Percentiles rank a stretch among this genome's conserved stretches.
Conservation (phyloP, 2,329 filamentous ascomycete species). For the Botrytis aclada region DNA sequence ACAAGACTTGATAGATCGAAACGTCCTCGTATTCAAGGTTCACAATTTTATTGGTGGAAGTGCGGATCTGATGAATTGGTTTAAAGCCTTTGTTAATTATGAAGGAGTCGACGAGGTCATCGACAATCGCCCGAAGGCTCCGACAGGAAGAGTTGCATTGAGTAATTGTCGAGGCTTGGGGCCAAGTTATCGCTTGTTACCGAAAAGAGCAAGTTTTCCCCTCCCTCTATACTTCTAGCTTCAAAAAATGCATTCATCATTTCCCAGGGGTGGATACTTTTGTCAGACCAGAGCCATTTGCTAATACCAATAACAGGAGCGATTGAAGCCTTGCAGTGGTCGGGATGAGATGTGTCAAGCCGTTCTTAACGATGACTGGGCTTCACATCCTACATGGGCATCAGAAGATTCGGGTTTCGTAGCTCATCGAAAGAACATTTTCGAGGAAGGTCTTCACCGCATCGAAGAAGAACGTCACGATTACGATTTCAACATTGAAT, state of each 20-base stretch:
- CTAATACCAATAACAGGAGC: conserved; percentile 52
- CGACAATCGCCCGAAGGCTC: conserved; percentile 72
- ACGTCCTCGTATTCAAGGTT: conserved; percentile 78
- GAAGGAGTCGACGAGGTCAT: conserved; percentile 74
- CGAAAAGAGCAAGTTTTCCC: conserved; percentile 62
- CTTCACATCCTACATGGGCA: conserved; percentile 97
- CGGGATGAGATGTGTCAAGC: conserved; percentile 91
- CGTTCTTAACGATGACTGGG: conserved; percentile 97
- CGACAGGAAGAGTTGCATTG: conserved; percentile 79
- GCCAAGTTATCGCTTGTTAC: conserved; percentile 89
- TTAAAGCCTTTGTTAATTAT: conserved; percentile 78
- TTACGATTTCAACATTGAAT: conserved; percentile 98
- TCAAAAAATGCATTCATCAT: background rate
- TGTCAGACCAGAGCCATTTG: background rate
- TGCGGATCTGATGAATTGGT: conserved; percentile 82
- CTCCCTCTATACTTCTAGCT: background rate
- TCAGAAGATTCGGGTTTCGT: conserved; percentile 98
- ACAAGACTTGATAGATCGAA: conserved; percentile 85
- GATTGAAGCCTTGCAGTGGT: conserved; percentile 87
- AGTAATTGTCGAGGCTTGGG: conserved; percentile 95
- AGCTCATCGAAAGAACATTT: conserved; percentile 93
- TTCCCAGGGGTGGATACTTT: background rate
- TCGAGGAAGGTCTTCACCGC: conserved; percentile 88
- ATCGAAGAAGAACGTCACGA: conserved; percentile 98
- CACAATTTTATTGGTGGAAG: conserved; percentile 84